These are phyloP conservation scores for Chrysosporium queenslandicum DNA, from an alignment of 2,329 filamentous ascomycete genomes.

Conservation along the genomic window DNA sequence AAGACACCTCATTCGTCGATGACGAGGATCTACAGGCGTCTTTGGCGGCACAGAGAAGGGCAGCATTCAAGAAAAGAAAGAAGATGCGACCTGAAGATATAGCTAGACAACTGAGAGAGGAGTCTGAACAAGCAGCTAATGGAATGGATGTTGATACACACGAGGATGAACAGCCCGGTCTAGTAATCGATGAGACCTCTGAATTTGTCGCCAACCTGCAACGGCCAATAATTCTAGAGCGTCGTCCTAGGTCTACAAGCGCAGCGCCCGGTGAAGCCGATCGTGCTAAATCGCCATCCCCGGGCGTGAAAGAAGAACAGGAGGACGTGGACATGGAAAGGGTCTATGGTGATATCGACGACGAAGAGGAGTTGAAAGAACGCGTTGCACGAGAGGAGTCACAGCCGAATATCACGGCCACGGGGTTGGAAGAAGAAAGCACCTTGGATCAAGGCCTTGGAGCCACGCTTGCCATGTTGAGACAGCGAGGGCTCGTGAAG, in stretches of 20 bases:
- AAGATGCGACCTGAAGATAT: slow-evolving; percentile 77
- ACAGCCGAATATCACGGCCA: slow-evolving; percentile 48
- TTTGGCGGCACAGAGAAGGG: slow-evolving; percentile 69
- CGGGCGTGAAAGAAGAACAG: slow-evolving; percentile 43
- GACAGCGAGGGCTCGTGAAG: slow-evolving; percentile 72
- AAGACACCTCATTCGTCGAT: slow-evolving; percentile 65
- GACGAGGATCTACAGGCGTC: slow-evolving; percentile 88
- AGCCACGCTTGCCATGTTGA: slow-evolving; percentile 69
- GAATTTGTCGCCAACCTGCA: slow-evolving; percentile 85
- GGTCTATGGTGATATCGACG: slow-evolving; percentile 43
- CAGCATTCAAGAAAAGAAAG: slow-evolving; percentile 85
- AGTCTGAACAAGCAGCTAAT: slow-evolving; percentile 40
- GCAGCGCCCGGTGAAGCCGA: slow-evolving; percentile 25
- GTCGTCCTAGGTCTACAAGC: slow-evolving; percentile 33
- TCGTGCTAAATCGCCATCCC: slow-evolving; percentile 22
- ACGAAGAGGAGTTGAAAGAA: slow-evolving; percentile 42
- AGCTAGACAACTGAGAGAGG: slow-evolving; percentile 64
- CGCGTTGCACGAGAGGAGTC: slow-evolving; percentile 42
- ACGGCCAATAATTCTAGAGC: slow-evolving; percentile 51
- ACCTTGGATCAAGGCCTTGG: slow-evolving; percentile 69
- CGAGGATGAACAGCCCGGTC: slow-evolving; percentile 48
- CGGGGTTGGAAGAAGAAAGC: slow-evolving; percentile 76
- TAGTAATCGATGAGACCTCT: slow-evolving; percentile 92
- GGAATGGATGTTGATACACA: slow-evolving; percentile 51
- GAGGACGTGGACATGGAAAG: slow-evolving; percentile 47